Conservation (phyloP, 1,139 yeast species). For the Candida gigantensis region DNA sequence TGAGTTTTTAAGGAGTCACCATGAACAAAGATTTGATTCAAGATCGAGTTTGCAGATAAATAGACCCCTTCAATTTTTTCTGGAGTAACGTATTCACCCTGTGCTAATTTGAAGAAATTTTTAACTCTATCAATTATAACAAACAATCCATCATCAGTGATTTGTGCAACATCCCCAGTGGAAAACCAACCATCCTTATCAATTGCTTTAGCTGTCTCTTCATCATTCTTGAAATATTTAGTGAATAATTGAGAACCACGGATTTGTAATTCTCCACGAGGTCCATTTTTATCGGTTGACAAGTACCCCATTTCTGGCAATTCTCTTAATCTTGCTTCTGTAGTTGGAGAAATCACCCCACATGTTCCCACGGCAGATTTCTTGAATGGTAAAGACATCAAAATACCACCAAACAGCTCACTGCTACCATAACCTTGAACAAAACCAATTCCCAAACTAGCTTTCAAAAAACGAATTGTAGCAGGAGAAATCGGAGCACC, state of each 20-base stretch:
- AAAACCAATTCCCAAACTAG: slow-evolving; percentile 59
- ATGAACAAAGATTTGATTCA: slow-evolving; percentile 56
- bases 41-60: slow-evolving; percentile 51
- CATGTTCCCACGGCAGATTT: slow-evolving; percentile 51
- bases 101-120: slow-evolving; percentile 78
- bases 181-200: slow-evolving; percentile 59
- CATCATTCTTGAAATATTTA: slow-evolving; percentile 61
- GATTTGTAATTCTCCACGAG: slow-evolving; percentile 58
- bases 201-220: slow-evolving; percentile 28
- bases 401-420: slow-evolving; percentile 71
- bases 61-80: slow-evolving; percentile 73
- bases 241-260: slow-evolving; percentile 68
- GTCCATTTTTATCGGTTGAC: slow-evolving; percentile 42
- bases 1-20: slow-evolving; percentile 34
- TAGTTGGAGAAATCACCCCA: slow-evolving; percentile 56
- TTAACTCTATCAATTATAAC: slow-evolving; percentile 73
- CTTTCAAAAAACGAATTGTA: slow-evolving; percentile 60
- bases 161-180: slow-evolving; percentile 72
- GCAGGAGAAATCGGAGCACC: slow-evolving; percentile 73
- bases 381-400: slow-evolving; percentile 42
- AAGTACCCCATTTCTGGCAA: slow-evolving; percentile 69
- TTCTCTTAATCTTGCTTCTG: slow-evolving; percentile 63
- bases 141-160: slow-evolving; percentile 53
- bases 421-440: slow-evolving; percentile 80
- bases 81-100: slow-evolving; percentile 82